Evolutionary conservation across 805 yeast genomes (phyloP).

Genomic region (Saitoella complicata): DNA sequence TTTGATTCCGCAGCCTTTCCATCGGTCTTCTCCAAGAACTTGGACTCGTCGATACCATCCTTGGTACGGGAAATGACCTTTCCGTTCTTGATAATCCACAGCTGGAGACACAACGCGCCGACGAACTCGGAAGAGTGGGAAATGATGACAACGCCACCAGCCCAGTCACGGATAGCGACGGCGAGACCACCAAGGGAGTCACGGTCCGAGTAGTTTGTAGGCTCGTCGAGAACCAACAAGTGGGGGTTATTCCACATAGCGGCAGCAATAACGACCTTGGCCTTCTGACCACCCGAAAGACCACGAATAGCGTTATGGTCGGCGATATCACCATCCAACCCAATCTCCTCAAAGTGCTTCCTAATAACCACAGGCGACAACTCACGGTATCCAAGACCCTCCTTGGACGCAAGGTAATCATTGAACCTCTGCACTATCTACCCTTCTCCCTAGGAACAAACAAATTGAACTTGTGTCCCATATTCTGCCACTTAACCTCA

Average conservation of each 20-base stretch:
- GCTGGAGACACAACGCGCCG: constrained; percentile 95
- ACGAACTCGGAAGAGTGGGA: constrained; percentile 95
- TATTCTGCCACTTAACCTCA: constrained; percentile 84
- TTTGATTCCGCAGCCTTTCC: constrained; percentile 24
- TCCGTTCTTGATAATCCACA: constrained; percentile 94
- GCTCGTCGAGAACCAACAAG: constrained; percentile 89
- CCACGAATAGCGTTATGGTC: constrained; percentile 97
- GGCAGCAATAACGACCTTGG: constrained; percentile 96
- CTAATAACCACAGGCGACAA: constrained; percentile 81
- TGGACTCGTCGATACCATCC: constrained; percentile 51
- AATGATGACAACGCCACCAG: constrained; percentile 96
- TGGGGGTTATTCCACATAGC: constrained; percentile 99
- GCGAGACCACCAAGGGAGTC: constrained; percentile 97
- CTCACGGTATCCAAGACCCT: constrained; percentile 96
- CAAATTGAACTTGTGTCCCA: constrained; percentile 61
- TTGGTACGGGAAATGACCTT: constrained; percentile 70
- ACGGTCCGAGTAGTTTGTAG: constrained; percentile 94
- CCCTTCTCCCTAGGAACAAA: constrained; percentile 80
- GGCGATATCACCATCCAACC: constrained; percentile 94
- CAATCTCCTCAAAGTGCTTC: constrained; percentile 93
- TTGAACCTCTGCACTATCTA: constrained; percentile 91
- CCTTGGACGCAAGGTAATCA: constrained; percentile 98
- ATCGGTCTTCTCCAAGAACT: constrained; percentile 65
- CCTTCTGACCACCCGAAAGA: constrained; percentile 94
- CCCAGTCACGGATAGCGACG: constrained; percentile 93